These are phyloP conservation scores for Chara braunii DNA, from an alignment of 139 green algal species.

Conservation along the genomic window DNA sequence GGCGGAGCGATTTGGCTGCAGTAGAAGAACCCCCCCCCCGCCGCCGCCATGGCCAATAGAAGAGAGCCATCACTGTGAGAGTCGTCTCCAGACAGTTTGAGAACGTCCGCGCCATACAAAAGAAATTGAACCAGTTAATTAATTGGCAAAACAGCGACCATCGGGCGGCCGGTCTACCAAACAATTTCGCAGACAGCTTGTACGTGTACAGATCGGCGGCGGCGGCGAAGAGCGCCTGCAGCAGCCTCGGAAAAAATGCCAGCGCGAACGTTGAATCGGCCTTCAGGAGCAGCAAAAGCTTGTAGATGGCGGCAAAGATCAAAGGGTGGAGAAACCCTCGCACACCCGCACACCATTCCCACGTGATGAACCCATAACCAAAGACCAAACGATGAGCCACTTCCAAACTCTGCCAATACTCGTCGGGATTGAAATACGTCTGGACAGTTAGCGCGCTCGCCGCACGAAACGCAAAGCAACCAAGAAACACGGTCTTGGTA, in stretches of 20 bases:
- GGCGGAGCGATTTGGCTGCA: no score
- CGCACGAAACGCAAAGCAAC: no score
- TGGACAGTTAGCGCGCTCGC: constrained; percentile 2
- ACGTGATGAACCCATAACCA: constrained; percentile 65
- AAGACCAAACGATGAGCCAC: constrained; percentile 60
- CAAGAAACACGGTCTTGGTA: no score
- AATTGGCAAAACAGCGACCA: constrained; percentile 33
- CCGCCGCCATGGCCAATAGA: no score
- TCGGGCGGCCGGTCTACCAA: constrained; percentile 18
- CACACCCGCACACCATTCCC: constrained; percentile 58
- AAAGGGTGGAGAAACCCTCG: constrained; percentile 51
- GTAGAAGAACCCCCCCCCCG: no score
- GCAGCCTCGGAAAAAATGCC: constrained; percentile 30
- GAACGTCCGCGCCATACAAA: constrained; percentile 56
- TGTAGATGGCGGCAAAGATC: constrained; percentile 55
- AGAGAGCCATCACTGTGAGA: constrained; percentile 33
- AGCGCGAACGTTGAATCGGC: not conserved
- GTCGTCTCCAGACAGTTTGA: constrained; percentile 56
- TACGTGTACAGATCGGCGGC: constrained; percentile 43
- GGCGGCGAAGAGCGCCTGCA: constrained; percentile 48
- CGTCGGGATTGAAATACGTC: constrained; percentile 61
- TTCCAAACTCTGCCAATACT: constrained; percentile 65
- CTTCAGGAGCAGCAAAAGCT: not conserved
- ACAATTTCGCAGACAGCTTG: constrained; percentile 24
- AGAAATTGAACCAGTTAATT: constrained; percentile 64